Evolutionary conservation across 2,329 filamentous ascomycete genomes (phyloP).

Genomic region (Coniella vitis): DNA sequence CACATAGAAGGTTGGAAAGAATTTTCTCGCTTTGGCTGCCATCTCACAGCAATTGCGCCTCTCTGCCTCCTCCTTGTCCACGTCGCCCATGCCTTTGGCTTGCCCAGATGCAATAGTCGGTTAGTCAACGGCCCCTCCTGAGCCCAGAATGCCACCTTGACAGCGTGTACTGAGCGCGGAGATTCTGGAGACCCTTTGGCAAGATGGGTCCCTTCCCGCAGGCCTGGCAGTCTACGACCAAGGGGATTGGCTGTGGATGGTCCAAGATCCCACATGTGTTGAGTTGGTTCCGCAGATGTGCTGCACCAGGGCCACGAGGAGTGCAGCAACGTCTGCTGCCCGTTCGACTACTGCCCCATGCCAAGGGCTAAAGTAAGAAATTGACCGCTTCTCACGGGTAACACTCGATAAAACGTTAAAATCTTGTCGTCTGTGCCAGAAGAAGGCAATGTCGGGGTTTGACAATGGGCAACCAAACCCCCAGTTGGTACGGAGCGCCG

Average conservation of each 20-base stretch:
- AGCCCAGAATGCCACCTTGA: not conserved
- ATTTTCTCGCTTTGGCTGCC: not conserved
- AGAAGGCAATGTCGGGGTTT: not conserved
- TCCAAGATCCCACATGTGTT: conserved; percentile 1
- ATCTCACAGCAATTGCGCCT: not conserved
- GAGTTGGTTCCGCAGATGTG: conserved; percentile 3
- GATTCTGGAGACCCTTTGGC: not conserved
- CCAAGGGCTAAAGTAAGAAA: not conserved
- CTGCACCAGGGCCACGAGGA: not conserved
- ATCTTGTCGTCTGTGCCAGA: no score
- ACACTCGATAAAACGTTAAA: not conserved
- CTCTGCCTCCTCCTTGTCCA: not conserved
- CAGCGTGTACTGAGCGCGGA: not conserved
- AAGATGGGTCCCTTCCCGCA: not conserved
- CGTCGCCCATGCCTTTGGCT: not conserved
- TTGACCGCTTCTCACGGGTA: conserved; percentile 4
- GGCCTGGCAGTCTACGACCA: not conserved
- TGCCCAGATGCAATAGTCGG: not conserved
- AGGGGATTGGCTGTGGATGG: conserved; percentile 1
- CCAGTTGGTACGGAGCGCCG: conserved; percentile 5
- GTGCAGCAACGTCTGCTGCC: not conserved
- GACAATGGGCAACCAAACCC: no score
- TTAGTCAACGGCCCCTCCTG: not conserved
- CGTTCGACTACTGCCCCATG: not conserved
- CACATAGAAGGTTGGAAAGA: not conserved